These are phyloP conservation scores for Tylopilus sp. DNA, from an alignment of 1,284 basidiomycete genomes.

Conservation along the genomic window DNA sequence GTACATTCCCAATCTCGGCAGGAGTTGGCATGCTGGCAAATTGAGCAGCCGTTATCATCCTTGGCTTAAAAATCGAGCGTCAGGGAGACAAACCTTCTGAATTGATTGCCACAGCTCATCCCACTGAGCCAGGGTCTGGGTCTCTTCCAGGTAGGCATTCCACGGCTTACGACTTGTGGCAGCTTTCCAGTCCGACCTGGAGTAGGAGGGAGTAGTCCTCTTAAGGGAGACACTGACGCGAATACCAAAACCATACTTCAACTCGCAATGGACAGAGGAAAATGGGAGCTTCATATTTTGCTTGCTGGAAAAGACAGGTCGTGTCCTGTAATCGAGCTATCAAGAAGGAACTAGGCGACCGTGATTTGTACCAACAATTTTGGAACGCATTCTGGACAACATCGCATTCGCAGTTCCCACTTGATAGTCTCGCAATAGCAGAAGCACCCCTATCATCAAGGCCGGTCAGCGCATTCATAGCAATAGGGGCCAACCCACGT, in stretches of 20 bases:
- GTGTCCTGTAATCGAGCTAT: constrained; percentile 9
- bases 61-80: background rate
- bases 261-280: background rate
- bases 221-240: background rate
- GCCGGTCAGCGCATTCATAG: background rate
- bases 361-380: constrained; percentile 8
- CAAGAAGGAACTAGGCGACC: background rate
- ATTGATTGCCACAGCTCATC: background rate
- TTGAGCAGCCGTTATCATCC: background rate
- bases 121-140: background rate
- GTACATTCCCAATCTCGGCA: constrained; percentile 8
- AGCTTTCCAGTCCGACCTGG: constrained; percentile 6
- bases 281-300: constrained; percentile 4
- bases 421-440: constrained; percentile 28
- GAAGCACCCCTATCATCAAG: constrained; percentile 30
- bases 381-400: constrained; percentile 33
- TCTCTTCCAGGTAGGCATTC: background rate
- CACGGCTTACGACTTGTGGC: background rate
- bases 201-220: accelerated
- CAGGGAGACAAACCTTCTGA: background rate
- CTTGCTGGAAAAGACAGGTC: too few species aligned
- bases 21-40: constrained; percentile 3
- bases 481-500: constrained; percentile 26
- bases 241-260: background rate
- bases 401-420: constrained; percentile 38